A percentile compares a stretch with the other conserved stretches of the same genome.
Evolutionary conservation across 73 alveolate species (phyloP).

Genomic region (Tetrahymena malaccensis): DNA sequence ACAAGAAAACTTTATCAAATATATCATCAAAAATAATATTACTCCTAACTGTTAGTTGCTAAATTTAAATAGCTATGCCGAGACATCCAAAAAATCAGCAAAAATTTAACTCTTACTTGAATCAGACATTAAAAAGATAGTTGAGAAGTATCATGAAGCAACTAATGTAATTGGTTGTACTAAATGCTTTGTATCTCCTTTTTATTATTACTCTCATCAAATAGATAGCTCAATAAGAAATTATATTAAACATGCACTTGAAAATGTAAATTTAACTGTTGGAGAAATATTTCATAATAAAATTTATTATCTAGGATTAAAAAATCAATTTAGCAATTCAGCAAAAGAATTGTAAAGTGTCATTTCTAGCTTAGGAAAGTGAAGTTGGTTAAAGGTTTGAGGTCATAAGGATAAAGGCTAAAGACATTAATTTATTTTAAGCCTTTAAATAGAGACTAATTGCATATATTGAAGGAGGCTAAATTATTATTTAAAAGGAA

Average conservation of each 20-base stretch:
- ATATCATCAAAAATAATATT: neutral
- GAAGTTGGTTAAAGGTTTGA: neutral
- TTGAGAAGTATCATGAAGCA: neutral
- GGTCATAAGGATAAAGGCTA: neutral
- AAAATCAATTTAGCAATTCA: neutral
- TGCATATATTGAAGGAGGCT: neutral
- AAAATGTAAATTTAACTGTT: neutral
- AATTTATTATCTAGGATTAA: neutral
- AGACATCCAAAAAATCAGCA: neutral
- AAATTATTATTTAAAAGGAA: neutral
- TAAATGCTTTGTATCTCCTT: neutral
- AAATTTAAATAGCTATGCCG: neutral
- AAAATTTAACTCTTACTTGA: neutral
- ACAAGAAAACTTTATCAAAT: neutral
- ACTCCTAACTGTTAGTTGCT: neutral
- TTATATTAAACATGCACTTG: neutral
- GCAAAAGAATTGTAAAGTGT: neutral
- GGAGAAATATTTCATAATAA: neutral
- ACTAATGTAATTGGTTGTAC: neutral
- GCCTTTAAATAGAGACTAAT: neutral
- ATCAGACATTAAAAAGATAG: neutral
- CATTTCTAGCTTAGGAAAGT: neutral
- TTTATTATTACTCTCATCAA: neutral
- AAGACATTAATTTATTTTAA: neutral
- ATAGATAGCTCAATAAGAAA: neutral